These are phyloP conservation scores for Umbilicus rupestris DNA, from an alignment of 164 flowering plant species.

Conservation along the genomic window DNA sequence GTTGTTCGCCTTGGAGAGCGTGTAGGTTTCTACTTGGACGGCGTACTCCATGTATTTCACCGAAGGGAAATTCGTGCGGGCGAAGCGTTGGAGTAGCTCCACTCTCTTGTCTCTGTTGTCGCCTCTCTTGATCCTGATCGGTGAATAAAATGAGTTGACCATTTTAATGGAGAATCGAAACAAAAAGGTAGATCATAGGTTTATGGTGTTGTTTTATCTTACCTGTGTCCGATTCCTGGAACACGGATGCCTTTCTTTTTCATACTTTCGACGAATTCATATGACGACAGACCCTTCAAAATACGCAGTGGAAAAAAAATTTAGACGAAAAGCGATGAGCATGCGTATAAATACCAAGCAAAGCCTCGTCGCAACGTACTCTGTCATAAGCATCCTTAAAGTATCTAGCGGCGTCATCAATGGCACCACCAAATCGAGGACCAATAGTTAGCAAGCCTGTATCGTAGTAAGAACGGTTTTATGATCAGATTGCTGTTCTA, in stretches of 20 bases:
- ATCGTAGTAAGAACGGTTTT: background rate
- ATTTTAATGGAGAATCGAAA: too few relatives aligned
- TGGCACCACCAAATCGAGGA: slow-evolving; percentile 98
- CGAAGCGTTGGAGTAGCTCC: slow-evolving; percentile 80
- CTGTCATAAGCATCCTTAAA: slow-evolving; percentile 93
- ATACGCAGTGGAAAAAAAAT: background rate
- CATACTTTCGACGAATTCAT: slow-evolving; percentile 94
- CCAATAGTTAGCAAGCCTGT: slow-evolving; percentile 96
- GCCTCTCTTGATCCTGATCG: slow-evolving; percentile 79
- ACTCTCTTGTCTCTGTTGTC: slow-evolving; percentile 99
- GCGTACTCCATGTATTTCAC: slow-evolving; percentile 99
- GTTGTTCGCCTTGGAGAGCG: slow-evolving; percentile 90
- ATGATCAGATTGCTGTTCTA: too few relatives aligned
- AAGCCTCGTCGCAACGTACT: slow-evolving; percentile 25
- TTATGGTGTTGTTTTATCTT: background rate
- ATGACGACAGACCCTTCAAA: slow-evolving; percentile 60
- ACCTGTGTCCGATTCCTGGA: slow-evolving; percentile 99
- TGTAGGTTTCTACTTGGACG: slow-evolving; percentile 90
- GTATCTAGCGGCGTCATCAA: slow-evolving; percentile 98
- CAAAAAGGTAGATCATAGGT: background rate
- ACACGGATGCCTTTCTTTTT: slow-evolving; percentile 98
- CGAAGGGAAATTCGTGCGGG: slow-evolving; percentile 80
- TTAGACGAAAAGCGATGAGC: background rate
- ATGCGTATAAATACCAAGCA: background rate
- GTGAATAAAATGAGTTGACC: background rate